Percentiles rank a stretch among this genome's conserved stretches.
Conservation (phyloP, 2,329 filamentous ascomycete genomes). For the Trichoderma sp. region DNA sequence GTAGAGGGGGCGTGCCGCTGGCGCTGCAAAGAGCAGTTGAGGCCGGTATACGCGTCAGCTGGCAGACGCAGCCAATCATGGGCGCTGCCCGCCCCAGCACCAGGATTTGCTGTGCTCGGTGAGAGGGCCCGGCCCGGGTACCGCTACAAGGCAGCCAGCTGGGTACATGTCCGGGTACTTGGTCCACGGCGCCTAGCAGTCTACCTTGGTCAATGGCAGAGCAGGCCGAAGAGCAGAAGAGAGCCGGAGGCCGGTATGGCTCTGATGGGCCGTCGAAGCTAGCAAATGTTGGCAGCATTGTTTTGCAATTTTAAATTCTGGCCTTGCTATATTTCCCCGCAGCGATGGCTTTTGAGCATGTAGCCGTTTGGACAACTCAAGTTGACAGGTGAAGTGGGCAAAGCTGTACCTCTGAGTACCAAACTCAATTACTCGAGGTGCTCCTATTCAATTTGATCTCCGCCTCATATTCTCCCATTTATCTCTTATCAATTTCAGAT, state of each 20-base stretch:
- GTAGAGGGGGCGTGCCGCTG: conserved; percentile 27
- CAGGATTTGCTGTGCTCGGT: conserved; percentile 30
- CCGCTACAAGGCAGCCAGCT: conserved; percentile 31
- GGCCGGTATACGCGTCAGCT: conserved; percentile 45
- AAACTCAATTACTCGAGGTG: neutral
- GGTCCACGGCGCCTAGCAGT: neutral
- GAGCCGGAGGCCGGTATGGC: neutral
- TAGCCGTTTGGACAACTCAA: neutral
- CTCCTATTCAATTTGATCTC: neutral
- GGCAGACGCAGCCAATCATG: conserved; percentile 36
- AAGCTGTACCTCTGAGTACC: neutral
- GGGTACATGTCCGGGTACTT: conserved; percentile 21
- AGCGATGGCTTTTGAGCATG: neutral
- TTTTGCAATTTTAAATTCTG: neutral
- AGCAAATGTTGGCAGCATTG: neutral
- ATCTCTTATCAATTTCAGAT: neutral
- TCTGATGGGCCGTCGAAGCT: neutral
- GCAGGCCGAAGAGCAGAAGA: neutral
- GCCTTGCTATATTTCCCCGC: neutral
- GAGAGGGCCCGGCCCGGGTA: conserved; percentile 31
- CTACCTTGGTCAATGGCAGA: neutral
- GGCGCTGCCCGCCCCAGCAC: conserved; percentile 26
- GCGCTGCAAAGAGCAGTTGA: conserved; percentile 26
- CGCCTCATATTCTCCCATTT: neutral
- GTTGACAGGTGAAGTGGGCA: neutral